Base-by-base conservation (phyloP, 75 land plant genomes). In the Selaginella tamariscina region DNA sequence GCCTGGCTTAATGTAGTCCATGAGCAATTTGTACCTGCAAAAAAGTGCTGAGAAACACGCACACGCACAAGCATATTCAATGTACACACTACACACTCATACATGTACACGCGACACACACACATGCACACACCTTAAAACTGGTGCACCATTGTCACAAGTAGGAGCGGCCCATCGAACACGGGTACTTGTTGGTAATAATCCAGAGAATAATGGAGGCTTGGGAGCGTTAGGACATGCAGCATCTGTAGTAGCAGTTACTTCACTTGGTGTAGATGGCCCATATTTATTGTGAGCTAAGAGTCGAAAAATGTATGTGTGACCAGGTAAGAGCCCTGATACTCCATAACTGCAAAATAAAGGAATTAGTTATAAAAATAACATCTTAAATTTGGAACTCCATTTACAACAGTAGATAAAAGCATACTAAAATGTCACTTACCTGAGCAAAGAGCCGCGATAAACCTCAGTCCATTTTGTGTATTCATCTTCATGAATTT, bases 81-180 rank as follows among this genome's bases (percentile, higher is more conserved):
- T 27, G 29, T 0, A 39, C 55, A 54, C 24, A 31, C 33, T 33
- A 30, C 1, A 66, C 24, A 27, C 8, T 29, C 2, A 33, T 21
- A 8, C 24, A 27, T 44, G 56, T 27, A 68, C 29, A 56, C 54
- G 55, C 55, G 2, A 68, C 21, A 27, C 1, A 30, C 13, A 66
- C 0, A 20, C 22, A 22, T 0, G 15, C 49, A 30, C 71, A n/a
- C 15, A 70, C 71, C 71, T 70, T 1, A 59, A 55, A 8, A 70
- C 32, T n/a, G 71, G 71, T 59, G 56, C 56, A 5, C 71, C 71
- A 56, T 70, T 70, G 31, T 70, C 71, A 1, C 63, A 32, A 29
- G 71, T 57, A 20, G 71, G 71, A 29, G 71, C 64, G 1, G 31
- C 28, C 71, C 71, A 70, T 31, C 63, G 26, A 22, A 70, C 56